A percentile compares a stretch with the other conserved stretches of the same genome.
These are phyloP conservation scores for Trichoderma polysporum DNA, from an alignment of 2,329 filamentous ascomycete genomes.

Conservation along the genomic window DNA sequence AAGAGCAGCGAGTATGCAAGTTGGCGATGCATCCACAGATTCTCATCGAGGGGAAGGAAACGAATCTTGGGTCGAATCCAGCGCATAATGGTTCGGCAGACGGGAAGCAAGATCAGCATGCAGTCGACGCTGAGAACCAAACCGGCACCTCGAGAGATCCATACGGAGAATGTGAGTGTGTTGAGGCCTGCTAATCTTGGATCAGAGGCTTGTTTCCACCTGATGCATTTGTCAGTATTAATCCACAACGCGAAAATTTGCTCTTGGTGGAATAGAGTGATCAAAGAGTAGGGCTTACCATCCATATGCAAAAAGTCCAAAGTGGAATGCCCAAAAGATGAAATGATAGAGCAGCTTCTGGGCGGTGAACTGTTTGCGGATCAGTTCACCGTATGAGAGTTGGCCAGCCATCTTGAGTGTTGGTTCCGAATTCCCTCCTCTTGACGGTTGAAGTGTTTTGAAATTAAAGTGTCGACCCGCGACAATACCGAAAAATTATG, in stretches of 20 bases:
- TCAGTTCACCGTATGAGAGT: slow-evolving; percentile 43
- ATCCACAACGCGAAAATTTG: not conserved
- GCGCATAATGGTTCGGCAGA: slow-evolving; percentile 88
- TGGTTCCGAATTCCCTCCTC: slow-evolving; percentile 4
- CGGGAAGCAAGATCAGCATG: slow-evolving; percentile 85
- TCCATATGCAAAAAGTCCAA: slow-evolving; percentile 76
- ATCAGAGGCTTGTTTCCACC: slow-evolving; percentile 76
- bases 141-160: slow-evolving; percentile 92
- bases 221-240: slow-evolving; percentile 36
- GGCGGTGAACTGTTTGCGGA: slow-evolving; percentile 65
- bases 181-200: slow-evolving; percentile 73
- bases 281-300: slow-evolving; percentile 60
- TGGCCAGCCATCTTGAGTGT: slow-evolving; percentile 38
- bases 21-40: slow-evolving; percentile 94
- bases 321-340: slow-evolving; percentile 78
- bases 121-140: slow-evolving; percentile 81
- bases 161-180: slow-evolving; percentile 81
- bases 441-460: slow-evolving; percentile 24
- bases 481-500: slow-evolving; percentile 11
- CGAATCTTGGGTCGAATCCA: slow-evolving; percentile 81
- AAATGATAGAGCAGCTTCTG: slow-evolving; percentile 77
- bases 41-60: slow-evolving; percentile 93
- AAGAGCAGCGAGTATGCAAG: slow-evolving; percentile 85
- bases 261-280: not conserved
- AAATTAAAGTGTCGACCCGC: slow-evolving; percentile 54